Evolutionary conservation across 768 basidiomycete genomes (phyloP).

Genomic region (Panellus pusillus): DNA sequence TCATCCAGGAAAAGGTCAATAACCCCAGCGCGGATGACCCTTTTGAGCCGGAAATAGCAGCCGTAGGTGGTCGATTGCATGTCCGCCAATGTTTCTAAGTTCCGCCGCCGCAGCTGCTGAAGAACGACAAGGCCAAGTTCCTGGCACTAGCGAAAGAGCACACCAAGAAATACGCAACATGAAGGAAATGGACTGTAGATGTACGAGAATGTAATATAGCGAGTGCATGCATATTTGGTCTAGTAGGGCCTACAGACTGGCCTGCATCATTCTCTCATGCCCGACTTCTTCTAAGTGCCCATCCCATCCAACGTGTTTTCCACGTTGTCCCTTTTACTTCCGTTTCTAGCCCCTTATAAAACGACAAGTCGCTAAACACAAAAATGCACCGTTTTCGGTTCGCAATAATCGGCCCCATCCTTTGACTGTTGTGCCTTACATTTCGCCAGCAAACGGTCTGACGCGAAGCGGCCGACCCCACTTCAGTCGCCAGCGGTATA

Average conservation of each 20-base stretch:
- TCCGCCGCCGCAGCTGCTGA: constrained; percentile 53
- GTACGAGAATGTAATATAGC: background rate
- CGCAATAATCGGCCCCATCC: constrained; percentile 25
- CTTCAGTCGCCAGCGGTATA: constrained; percentile 8
- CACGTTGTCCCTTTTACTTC: constrained; percentile 20
- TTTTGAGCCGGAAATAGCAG: constrained; percentile 85
- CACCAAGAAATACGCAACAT: constrained; percentile 70
- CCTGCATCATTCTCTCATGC: constrained; percentile 14
- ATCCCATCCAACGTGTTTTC: constrained; percentile 52
- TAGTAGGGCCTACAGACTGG: background rate
- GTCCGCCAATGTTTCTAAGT: constrained; percentile 2
- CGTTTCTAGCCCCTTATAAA: constrained; percentile 39
- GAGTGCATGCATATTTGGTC: background rate
- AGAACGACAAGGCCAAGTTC: constrained; percentile 77
- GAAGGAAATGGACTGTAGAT: background rate
- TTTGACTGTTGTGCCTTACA: constrained; percentile 20
- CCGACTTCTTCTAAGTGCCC: constrained; percentile 31
- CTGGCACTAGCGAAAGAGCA: constrained; percentile 75
- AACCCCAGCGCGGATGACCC: constrained; percentile 89
- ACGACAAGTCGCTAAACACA: constrained; percentile 44
- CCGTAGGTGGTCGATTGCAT: constrained; percentile 45
- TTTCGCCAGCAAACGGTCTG: constrained; percentile 70
- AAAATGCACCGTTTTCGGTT: constrained; percentile 84
- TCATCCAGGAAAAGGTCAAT: constrained; percentile 83
- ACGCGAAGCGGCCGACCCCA: constrained; percentile 46